Base-by-base conservation (phyloP, 2,329 filamentous ascomycete genomes). In the Monosporascus sp. region DNA sequence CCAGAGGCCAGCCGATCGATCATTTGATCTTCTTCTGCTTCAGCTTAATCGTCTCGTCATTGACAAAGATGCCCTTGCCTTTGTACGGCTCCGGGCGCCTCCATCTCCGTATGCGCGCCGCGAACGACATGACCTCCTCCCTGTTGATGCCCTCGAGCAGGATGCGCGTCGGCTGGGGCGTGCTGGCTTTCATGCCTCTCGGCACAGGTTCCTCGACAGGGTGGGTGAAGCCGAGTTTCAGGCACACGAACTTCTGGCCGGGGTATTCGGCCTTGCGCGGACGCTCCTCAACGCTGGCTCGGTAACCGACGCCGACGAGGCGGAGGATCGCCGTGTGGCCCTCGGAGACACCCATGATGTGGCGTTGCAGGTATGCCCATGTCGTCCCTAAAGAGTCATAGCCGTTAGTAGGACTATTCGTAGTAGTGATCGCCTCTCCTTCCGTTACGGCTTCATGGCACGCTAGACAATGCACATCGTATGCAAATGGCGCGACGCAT, bases 21-120 rank as follows among this genome's bases (percentile, higher is more conserved):
- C 85, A 94, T 80, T 92, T 93, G 72, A 93, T 90, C 82, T 93
- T 94, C 87, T 97, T 99, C 66, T 90, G 88, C 86, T 99, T 99
- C 73, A 99, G 72, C 81, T 88, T 96, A 75, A 99, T 97, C 31
- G 91, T 97, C 80, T 99, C 91, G 58, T 92, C 90, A 67, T 97
- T 95, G 64, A 99, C 87, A 70, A 97, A 99, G 63, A 99, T 96
- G 64, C 94, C 94, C 84, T 99, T 97, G 61, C 94, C 94, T 83
- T 99, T 99, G 75, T 99, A 99, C 60, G 94, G 94, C 75, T 99
- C 94, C 31, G 94, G 94, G 59, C 82, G 82, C 68, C 94, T 86
- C 93, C 93, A 97, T 72, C 78, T 82, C 63, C 90, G 81, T 61
- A 99, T 95, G 63, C 86, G 78, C 1, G 94, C 94, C 18, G 94